Evolutionary conservation across 2,329 filamentous ascomycete genomes (phyloP).

Genomic region (Dichotomopilus funicola): DNA sequence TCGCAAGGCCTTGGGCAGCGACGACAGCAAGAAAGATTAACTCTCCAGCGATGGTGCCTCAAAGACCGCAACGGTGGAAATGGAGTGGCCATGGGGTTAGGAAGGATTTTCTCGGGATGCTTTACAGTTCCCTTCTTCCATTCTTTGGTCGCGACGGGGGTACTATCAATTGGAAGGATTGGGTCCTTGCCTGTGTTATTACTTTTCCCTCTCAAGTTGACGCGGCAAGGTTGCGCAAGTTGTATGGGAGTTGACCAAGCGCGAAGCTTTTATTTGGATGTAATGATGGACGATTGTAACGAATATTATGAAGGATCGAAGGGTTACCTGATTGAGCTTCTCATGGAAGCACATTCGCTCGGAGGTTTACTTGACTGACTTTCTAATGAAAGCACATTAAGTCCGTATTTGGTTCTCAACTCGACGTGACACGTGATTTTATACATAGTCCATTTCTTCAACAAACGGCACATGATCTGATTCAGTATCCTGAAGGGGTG

Average conservation of each 20-base stretch:
- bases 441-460: too few species aligned
- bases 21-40: neutral
- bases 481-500: too few species aligned
- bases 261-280: neutral
- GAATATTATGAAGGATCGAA: too few species aligned
- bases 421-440: too few species aligned
- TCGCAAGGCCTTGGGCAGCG: constrained; percentile 12
- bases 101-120: neutral
- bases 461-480: too few species aligned
- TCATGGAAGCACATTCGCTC: too few species aligned
- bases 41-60: neutral
- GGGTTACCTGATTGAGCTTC: too few species aligned
- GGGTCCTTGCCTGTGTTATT: neutral
- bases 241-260: neutral
- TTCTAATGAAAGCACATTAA: too few species aligned
- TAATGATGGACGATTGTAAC: neutral
- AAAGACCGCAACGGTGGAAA: neutral
- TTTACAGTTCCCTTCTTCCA: neutral
- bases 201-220: neutral
- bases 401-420: too few species aligned
- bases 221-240: neutral
- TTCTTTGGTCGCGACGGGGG: neutral
- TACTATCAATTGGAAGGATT: neutral
- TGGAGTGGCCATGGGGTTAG: neutral
- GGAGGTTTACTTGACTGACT: too few species aligned